Conservation (phyloP, 2,329 filamentous ascomycete species). For the Leptosphaerulina australis region DNA sequence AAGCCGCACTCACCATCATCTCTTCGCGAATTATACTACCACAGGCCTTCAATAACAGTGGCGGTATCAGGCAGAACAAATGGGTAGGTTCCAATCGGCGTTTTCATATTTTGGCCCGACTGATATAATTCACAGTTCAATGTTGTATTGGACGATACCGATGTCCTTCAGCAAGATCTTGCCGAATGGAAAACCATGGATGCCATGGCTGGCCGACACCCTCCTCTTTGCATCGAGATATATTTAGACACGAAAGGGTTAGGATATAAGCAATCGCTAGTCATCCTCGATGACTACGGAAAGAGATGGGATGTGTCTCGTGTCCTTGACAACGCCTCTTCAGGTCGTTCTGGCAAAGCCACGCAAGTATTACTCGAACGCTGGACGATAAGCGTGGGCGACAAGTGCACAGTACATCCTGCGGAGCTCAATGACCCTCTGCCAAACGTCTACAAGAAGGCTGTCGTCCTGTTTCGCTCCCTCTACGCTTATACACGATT, state of each 20-base stretch:
- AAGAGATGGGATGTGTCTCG: conserved; percentile 93
- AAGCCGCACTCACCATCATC: conserved; percentile 82
- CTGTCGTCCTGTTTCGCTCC: conserved; percentile 90
- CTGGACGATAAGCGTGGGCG: conserved; percentile 85
- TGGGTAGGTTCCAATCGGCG: conserved; percentile 68
- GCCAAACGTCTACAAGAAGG: conserved; percentile 95
- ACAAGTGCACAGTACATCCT: conserved; percentile 59
- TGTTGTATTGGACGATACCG: conserved; percentile 90
- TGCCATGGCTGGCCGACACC: conserved; percentile 75
- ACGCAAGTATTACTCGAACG: conserved; percentile 86
- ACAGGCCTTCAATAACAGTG: conserved; percentile 61
- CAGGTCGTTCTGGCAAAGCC: conserved; percentile 49
- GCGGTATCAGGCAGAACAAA: conserved; percentile 76
- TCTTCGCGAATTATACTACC: conserved; percentile 78
- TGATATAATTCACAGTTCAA: conserved; percentile 72
- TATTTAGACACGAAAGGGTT: conserved; percentile 82
- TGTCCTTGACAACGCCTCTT: conserved; percentile 70
- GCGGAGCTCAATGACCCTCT: conserved; percentile 65
- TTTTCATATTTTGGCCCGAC: background rate
- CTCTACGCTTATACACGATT: conserved; percentile 83
- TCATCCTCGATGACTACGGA: conserved; percentile 84
- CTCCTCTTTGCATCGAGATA: conserved; percentile 86
- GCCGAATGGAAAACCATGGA: conserved; percentile 81
- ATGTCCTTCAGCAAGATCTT: conserved; percentile 82
- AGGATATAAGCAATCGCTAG: conserved; percentile 82